Conservation (phyloP, 2,329 filamentous ascomycete genomes). For the Paracoccidioides brasiliensis region DNA sequence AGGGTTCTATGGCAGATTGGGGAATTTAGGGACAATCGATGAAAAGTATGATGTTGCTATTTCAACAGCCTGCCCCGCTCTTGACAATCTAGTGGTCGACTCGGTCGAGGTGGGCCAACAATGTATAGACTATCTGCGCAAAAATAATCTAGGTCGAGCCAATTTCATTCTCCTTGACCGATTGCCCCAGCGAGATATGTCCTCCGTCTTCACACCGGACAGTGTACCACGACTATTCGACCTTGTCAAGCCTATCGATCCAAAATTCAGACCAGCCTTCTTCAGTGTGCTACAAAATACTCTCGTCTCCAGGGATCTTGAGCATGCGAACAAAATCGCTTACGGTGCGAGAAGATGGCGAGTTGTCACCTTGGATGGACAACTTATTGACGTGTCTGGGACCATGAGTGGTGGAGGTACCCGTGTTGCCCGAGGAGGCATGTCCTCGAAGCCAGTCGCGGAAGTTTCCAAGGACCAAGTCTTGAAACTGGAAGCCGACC, state of each 20-base stretch:
- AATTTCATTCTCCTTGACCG: conserved; percentile 96
- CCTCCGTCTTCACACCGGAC: conserved; percentile 74
- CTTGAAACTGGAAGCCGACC: conserved; percentile 69
- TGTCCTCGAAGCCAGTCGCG: conserved; percentile 90
- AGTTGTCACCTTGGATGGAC: conserved; percentile 87
- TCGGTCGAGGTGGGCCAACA: conserved; percentile 93
- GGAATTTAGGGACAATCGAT: conserved; percentile 88
- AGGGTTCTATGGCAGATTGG: conserved; percentile 88
- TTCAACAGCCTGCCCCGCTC: conserved; percentile 79
- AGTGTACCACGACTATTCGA: conserved; percentile 88
- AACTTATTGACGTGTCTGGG: conserved; percentile 94
- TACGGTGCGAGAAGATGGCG: conserved; percentile 91
- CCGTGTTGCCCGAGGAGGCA: conserved; percentile 77
- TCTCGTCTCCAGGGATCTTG: conserved; percentile 77
- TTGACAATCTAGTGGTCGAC: conserved; percentile 95
- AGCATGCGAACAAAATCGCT: conserved; percentile 94
- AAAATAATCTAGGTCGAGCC: conserved; percentile 90
- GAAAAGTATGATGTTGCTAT: conserved; percentile 94
- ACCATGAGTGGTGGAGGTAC: conserved; percentile 97
- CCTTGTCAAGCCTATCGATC: conserved; percentile 75
- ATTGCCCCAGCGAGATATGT: conserved; percentile 63
- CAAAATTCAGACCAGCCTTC: conserved; percentile 78
- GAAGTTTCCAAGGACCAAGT: conserved; percentile 85
- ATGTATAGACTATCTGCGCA: conserved; percentile 93
- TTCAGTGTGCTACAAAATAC: conserved; percentile 94